phyloP scores from a whole-genome alignment of 148 eudicot species.

The Camellia lanceoleosa region DNA sequence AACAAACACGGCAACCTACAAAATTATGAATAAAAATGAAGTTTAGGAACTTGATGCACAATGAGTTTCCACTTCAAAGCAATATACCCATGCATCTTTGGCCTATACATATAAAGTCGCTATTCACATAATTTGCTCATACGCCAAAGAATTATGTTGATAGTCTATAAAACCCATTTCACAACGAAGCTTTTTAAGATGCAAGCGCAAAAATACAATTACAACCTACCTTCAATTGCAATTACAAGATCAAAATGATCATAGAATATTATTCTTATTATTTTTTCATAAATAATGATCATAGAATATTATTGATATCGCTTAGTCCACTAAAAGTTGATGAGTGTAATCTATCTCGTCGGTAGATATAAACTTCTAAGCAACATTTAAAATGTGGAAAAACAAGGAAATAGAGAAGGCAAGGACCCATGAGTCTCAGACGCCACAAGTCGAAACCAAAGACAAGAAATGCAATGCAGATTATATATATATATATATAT shows the following conservation, averaged over 20 bases:
- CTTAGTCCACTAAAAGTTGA: not conserved
- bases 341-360: not conserved
- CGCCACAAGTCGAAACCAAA: not conserved
- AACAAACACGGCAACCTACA: conserved; percentile 87
- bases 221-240: not conserved
- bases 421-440: too few species aligned
- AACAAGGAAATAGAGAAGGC: too few species aligned
- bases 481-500: too few species aligned
- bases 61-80: not conserved
- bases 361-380: too few species aligned
- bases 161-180: not conserved
- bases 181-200: not conserved
- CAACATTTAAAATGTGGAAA: too few species aligned
- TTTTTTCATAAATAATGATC: too few species aligned
- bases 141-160: not conserved
- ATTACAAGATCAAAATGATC: not conserved
- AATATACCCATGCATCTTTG: not conserved
- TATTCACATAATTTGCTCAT: not conserved
- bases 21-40: not conserved
- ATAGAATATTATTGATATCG: not conserved
- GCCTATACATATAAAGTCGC: not conserved
- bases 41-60: not conserved
- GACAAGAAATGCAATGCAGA: too few species aligned
- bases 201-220: not conserved
- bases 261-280: not conserved